Evolutionary conservation across 139 green algal species (phyloP), one percentile per base, ranked within the genome.

Genomic region (Coelastrella sp.): DNA sequence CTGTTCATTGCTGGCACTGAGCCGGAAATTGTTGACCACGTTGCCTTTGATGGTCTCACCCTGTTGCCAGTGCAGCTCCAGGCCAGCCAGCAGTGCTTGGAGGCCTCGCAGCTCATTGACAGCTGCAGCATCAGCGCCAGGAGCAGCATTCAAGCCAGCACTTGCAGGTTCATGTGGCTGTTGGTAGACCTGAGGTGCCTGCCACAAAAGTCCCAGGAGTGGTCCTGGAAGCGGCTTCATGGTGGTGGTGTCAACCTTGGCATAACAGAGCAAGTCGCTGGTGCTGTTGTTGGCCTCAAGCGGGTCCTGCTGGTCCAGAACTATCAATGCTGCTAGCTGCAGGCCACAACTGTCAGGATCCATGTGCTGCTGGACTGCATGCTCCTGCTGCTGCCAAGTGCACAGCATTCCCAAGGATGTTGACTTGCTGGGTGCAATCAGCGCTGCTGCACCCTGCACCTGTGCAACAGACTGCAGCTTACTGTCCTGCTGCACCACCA

Each of bases 341-440:
- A 87, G 14, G 27, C 59, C 8, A 20, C 19, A 57, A 15, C 60
- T 86, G 81, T 86, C 60, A 8, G 24, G 5, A 58, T 22, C 8
- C 66, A 27, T 19, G 78, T 7, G 63, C 63, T 61, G 6, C 25
- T 78, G 0, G 7, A 35, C n/a, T 60, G 20, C 35, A 49, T 49
- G 27, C 82, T 87, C 25, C 24, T 87, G 82, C 63, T 78, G 27
- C 82, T 78, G 82, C 82, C 65, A 78, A 1, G 82, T 63, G 82
- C 82, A 87, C n/a, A 68, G 7, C 24, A 87, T 7, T 9, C 65
- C 82, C 35, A 65, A 59, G 35, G 35, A 12, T 22, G 65, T 8
- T 5, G 10, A 72, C 7, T 8, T n/a, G n/a, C 3, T 20, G 8
- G 82, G 82, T 22, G 27, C 65, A 35, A 78, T 22, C 56, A 87